Evolutionary conservation across 495 filamentous ascomycete genomes (phyloP), one percentile per base, ranked within the genome.

Genomic region (Penicillium samsonianum): DNA sequence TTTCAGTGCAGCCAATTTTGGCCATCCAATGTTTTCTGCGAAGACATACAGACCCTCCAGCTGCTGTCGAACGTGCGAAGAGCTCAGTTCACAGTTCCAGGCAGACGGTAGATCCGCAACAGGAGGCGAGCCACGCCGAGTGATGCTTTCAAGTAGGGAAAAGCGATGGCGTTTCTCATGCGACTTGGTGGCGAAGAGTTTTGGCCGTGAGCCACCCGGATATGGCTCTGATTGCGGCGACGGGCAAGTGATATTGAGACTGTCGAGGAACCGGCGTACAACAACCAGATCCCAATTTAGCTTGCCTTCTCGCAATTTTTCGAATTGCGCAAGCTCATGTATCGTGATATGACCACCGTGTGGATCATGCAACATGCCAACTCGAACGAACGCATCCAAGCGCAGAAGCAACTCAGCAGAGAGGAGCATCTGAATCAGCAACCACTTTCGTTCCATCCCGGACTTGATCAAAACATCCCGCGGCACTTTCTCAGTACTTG

Each of bases 261-360:
- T 91, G 59, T 92, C 87, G 14, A 93, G 77, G 76, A 91, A 92
- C 3, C 84, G 77, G 16, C 88, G 82, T 31, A 88, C 90, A 31
- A 91, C 79, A 17, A 92, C 73, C 30, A 96, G 68, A 60, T 91
- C 90, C 90, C 90, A 96, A 61, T 87, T 84, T 14, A 91, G 83
- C 58, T 89, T 89, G 16, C 76, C 73, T 28, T 82, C 87, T 20
- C 85, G 82, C 35, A 87, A 74, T 57, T 80, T 81, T 30, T 88
- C 83, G 49, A 91, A 89, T 11, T 79, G 75, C 26, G 78, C 73
- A 25, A 87, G 77, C 57, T 92, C 87, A 14, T 84, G 78, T 7
- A 76, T 67, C 46, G 78, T 83, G 31, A 87, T 72, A 47, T 73
- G 69, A 44, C 78, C 72, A 31, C 69, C 67, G 42, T 56, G 78